A percentile compares a stretch with the other conserved stretches of the same genome.
phyloP scores from a whole-genome alignment of 1,139 yeast species.

The Scheffersomyces illinoinensis region DNA sequence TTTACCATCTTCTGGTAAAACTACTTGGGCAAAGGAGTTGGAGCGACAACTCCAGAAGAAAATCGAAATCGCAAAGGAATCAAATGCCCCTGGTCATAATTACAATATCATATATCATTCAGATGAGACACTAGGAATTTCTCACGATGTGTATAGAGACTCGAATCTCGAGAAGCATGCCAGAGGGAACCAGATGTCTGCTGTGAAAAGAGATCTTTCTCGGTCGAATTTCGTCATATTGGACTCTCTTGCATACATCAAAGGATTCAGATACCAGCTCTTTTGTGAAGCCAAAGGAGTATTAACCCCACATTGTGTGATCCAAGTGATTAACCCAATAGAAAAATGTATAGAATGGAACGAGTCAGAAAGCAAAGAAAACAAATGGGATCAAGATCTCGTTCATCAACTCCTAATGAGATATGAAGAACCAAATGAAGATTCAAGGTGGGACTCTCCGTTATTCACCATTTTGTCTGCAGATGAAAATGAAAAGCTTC shows the following conservation, averaged over 20 bases:
- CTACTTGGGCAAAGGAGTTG: conserved; percentile 67
- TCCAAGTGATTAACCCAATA: conserved; percentile 72
- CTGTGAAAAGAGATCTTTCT: conserved; percentile 79
- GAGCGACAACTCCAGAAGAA: conserved; percentile 46
- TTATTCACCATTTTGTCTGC: conserved; percentile 68
- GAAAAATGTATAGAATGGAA: conserved; percentile 70
- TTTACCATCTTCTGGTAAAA: conserved; percentile 82
- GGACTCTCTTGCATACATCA: conserved; percentile 86
- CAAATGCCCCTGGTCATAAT: conserved; percentile 49
- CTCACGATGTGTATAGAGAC: conserved; percentile 65
- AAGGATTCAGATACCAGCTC: conserved; percentile 92
- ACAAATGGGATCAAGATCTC: conserved; percentile 68
- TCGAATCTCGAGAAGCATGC: conserved; percentile 76
- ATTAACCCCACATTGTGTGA: conserved; percentile 78
- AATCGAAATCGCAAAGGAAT: conserved; percentile 38
- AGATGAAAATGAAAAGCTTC: conserved; percentile 51
- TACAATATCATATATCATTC: conserved; percentile 67
- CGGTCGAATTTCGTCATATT: conserved; percentile 73
- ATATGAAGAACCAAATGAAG: conserved; percentile 90
- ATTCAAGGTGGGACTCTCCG: conserved; percentile 94
- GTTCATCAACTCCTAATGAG: conserved; percentile 75
- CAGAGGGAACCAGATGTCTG: conserved; percentile 83
- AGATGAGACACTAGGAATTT: conserved; percentile 76
- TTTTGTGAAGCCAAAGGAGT: conserved; percentile 90
- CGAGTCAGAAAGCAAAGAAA: conserved; percentile 13